Evolutionary conservation across 352 stramenopile species (phyloP).

Genomic region (Thalassiosira hispida): DNA sequence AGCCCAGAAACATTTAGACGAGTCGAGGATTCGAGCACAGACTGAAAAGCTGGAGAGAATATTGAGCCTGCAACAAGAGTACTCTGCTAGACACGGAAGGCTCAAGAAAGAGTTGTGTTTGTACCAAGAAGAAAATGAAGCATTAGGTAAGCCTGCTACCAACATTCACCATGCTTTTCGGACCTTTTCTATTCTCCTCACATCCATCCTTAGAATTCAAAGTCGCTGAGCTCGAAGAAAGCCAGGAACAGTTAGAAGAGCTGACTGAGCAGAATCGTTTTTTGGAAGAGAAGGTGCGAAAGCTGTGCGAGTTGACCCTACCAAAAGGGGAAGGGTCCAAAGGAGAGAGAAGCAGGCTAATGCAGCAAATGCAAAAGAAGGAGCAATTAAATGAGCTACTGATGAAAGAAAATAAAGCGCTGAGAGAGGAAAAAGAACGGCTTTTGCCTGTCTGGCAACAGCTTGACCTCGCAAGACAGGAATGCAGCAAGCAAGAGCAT

Average conservation of each 20-base stretch:
- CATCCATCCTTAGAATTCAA: constrained; percentile 9
- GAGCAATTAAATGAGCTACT: constrained; percentile 22
- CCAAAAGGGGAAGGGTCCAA: constrained; percentile 7
- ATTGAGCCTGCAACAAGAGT: constrained; percentile 43
- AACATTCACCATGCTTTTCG: too few relatives aligned
- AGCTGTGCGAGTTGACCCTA: constrained; percentile 21
- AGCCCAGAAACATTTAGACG: constrained; percentile 26
- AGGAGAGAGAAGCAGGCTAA: constrained; percentile 12
- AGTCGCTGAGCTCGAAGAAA: constrained; percentile 25
- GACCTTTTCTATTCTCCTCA: neutral
- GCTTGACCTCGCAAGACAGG: constrained; percentile 5
- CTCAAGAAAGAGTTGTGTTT: constrained; percentile 43
- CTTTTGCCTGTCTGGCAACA: constrained; percentile 17
- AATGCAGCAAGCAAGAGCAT: constrained; percentile 13
- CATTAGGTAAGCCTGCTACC: neutral
- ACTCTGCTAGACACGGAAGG: constrained; percentile 20
- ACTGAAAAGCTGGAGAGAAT: constrained; percentile 44
- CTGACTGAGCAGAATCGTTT: constrained; percentile 45
- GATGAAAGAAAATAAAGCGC: constrained; percentile 20
- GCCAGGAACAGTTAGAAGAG: constrained; percentile 20
- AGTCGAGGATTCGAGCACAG: constrained; percentile 29
- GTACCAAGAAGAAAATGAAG: constrained; percentile 29
- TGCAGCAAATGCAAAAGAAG: constrained; percentile 29
- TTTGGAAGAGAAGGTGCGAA: constrained; percentile 36
- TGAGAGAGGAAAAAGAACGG: neutral